phyloP scores from a whole-genome alignment of 305 asterid species.

The Solanum chacoense region DNA sequence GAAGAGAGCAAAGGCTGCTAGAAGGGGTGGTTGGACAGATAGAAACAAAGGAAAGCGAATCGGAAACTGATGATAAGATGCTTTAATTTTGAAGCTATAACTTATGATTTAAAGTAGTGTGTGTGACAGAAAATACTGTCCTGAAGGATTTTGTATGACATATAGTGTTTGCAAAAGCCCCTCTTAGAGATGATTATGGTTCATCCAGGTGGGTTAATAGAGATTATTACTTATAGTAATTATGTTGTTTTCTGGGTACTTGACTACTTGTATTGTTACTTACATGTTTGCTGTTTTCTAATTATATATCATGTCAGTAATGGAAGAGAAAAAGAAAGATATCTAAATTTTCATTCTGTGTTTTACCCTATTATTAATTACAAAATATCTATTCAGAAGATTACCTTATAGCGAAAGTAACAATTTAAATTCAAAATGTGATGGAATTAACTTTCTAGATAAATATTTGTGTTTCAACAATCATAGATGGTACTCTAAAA shows the following conservation, averaged over 20 bases:
- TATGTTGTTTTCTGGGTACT: neutral
- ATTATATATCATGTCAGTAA: neutral
- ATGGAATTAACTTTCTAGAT: neutral
- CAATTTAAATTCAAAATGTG: neutral
- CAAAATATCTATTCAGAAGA: neutral
- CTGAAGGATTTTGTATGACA: neutral
- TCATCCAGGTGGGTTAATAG: constrained; percentile 43
- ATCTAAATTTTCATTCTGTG: neutral
- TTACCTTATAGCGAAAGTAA: neutral
- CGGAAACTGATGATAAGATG: constrained; percentile 24
- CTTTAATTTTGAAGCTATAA: neutral
- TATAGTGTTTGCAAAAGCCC: constrained; percentile 4
- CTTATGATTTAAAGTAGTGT: neutral
- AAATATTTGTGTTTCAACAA: neutral
- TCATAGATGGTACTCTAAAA: neutral
- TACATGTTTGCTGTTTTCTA: neutral
- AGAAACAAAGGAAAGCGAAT: constrained; percentile 22
- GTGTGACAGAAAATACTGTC: neutral
- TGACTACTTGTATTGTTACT: neutral
- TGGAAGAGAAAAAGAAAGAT: neutral
- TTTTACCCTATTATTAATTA: neutral
- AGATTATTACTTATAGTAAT: no score
- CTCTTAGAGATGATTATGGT: constrained; percentile 42
- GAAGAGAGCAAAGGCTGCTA: constrained; percentile 29
- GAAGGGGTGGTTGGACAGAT: constrained; percentile 18